Conservation (phyloP, 345 rosid species). For the Sisymbrium altissimum region DNA sequence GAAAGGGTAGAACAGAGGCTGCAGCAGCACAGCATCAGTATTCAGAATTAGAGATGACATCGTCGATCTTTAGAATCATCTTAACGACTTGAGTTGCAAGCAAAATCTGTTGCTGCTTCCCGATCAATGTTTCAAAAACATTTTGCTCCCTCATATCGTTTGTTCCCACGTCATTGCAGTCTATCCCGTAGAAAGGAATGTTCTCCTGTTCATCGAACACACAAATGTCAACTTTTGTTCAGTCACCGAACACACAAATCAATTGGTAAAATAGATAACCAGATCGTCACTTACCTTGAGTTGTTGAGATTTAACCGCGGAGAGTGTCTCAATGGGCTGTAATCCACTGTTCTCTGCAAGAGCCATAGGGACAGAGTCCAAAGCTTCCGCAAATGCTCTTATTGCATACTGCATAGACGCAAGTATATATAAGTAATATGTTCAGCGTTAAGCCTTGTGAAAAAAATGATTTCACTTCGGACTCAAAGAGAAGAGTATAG, state of each 20-base stretch:
- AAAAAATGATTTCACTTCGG: background rate
- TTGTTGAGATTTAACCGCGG: conserved; percentile 94
- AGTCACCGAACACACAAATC: background rate
- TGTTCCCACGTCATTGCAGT: conserved; percentile 95
- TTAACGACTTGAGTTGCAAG: conserved; percentile 99
- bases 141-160: conserved; percentile 88
- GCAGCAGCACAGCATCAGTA: conserved; percentile 39
- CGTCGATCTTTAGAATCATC: conserved; percentile 95
- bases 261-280: background rate
- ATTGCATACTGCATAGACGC: conserved; percentile 72
- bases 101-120: conserved; percentile 93
- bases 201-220: conserved; percentile 52
- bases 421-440: background rate
- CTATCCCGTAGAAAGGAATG: conserved; percentile 74
- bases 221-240: background rate
- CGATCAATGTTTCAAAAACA: conserved; percentile 92
- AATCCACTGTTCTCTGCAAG: conserved; percentile 98
- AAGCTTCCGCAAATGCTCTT: conserved; percentile 88
- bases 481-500: background rate
- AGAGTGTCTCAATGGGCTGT: conserved; percentile 91
- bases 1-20: background rate
- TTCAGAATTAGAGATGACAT: conserved; percentile 81
- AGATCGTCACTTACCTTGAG: conserved; percentile 49
- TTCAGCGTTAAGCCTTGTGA: background rate
- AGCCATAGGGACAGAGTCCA: conserved; percentile 88